Evolutionary conservation across 805 yeast species (phyloP), one percentile per base, ranked within the genome.

Genomic region (Candida ortonii): DNA sequence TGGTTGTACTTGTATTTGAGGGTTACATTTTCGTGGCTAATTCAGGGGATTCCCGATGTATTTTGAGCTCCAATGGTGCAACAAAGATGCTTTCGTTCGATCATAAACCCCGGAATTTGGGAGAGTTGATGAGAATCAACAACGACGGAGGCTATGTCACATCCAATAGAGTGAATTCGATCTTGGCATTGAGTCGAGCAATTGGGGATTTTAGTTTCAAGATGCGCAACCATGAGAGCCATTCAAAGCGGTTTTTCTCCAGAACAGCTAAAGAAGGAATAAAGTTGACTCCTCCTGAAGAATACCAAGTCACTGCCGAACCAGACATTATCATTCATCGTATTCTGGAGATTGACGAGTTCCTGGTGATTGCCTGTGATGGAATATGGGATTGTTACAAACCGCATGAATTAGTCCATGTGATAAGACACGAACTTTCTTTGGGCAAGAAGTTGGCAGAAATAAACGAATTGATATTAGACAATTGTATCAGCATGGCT

Each of bases 381-480:
- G 94, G 94, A 27, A 78, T 84, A 28, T 84, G 89, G 90, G 93
- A 84, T 56, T 70, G 77, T 22, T 73, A 71, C 49, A 76, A 73
- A 39, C 78, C 80, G 44, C 68, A 65, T 27, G 74, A 76, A 33
- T 51, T 84, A 34, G 61, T 78, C 2, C 57, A 64, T 15, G 57
- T 73, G 22, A 72, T 84, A 21, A 66, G 86, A 48, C 73, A 74
- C 41, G 73, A 78, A 43, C 57, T 83, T 34, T 64, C 73, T 1
- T 47, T 72, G 19, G 87, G 84, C 2, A 67, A 76, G 59, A 70
- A 67, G 38, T 56, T 82, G 15, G 75, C 78, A 26, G 76, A 73
- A 28, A 78, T 82, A 15, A 67, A 73, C 13, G 80, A 78, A 33
- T 68, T 70, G 36, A 56, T 83, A 2, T 57, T 84, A 34, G 84